phyloP scores from a whole-genome alignment of 1,284 basidiomycete species.

The Cutaneotrichosporon spelunceum region DNA sequence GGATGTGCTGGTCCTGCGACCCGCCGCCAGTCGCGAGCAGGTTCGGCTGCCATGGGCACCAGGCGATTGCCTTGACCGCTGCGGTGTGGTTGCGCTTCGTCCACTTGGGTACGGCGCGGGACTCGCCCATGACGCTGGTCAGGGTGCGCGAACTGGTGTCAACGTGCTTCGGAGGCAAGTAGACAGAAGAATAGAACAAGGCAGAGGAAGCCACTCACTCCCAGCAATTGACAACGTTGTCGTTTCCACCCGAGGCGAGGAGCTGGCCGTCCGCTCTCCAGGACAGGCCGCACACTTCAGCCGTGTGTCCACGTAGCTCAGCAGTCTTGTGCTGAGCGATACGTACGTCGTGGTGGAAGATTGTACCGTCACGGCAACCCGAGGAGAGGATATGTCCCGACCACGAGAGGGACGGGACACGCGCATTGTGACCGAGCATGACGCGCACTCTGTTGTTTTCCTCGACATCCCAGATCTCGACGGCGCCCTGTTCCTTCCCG shows the following conservation, averaged over 20 bases:
- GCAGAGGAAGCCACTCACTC: slow-evolving; percentile 55
- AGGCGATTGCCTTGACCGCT: slow-evolving; percentile 93
- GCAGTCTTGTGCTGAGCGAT: slow-evolving; percentile 81
- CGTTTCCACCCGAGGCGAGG: slow-evolving; percentile 91
- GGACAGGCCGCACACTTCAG: slow-evolving; percentile 64
- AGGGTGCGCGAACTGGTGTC: slow-evolving; percentile 58
- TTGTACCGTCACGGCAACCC: slow-evolving; percentile 84
- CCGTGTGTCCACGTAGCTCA: slow-evolving; percentile 80
- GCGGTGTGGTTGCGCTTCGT: slow-evolving; percentile 91
- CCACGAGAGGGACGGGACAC: slow-evolving; percentile 81
- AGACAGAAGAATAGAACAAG: not conserved
- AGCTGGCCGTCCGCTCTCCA: slow-evolving; percentile 82
- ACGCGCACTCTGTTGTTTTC: slow-evolving; percentile 75
- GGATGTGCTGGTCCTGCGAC: slow-evolving; percentile 87
- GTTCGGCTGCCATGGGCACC: slow-evolving; percentile 95
- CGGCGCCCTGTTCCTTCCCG: slow-evolving; percentile 73
- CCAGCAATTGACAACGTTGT: slow-evolving; percentile 96
- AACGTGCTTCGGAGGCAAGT: not conserved
- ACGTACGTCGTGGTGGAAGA: slow-evolving; percentile 91
- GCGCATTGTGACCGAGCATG: slow-evolving; percentile 73
- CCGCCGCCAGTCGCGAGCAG: slow-evolving; percentile 92
- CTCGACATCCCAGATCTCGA: slow-evolving; percentile 95
- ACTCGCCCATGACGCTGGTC: slow-evolving; percentile 46
- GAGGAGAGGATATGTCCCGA: slow-evolving; percentile 78
- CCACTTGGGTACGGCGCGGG: slow-evolving; percentile 71